Conservation (phyloP, 305 asterid species). For the Solanum hybrid region DNA sequence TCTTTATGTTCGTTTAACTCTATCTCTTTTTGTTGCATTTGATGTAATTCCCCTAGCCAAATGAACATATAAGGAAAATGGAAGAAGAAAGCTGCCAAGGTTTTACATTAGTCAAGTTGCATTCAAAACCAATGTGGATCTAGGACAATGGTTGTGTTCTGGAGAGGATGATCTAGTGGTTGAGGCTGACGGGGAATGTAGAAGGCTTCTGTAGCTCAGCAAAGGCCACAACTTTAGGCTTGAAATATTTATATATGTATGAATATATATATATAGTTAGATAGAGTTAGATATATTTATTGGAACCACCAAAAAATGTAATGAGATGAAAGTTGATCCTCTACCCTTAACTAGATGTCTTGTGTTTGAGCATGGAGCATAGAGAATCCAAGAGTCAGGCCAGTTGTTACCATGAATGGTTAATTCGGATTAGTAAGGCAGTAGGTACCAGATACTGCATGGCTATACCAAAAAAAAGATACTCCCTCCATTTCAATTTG, state of each 20-base stretch:
- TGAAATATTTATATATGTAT: background rate
- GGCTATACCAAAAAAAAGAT: background rate
- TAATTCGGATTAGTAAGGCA: background rate
- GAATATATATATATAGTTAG: background rate
- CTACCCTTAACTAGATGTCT: background rate
- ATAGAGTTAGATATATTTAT: background rate
- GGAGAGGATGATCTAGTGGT: background rate
- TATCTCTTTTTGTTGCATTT: background rate
- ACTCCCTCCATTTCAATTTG: background rate
- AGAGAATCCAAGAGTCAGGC: background rate
- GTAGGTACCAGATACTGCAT: background rate
- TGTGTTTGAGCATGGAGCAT: background rate
- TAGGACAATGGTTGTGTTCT: background rate
- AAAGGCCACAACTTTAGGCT: background rate
- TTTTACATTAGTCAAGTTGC: background rate
- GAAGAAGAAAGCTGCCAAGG: background rate
- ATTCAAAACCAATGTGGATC: background rate
- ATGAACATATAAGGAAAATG: background rate
- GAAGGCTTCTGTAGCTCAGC: background rate
- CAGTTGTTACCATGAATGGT: background rate
- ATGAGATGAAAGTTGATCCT: background rate
- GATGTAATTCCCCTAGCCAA: background rate
- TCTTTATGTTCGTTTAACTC: background rate
- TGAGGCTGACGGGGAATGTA: background rate
- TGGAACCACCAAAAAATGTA: background rate